Evolutionary conservation across 108 stramenopile genomes (phyloP).

Genomic region (Chaetoceros tenuissimus): DNA sequence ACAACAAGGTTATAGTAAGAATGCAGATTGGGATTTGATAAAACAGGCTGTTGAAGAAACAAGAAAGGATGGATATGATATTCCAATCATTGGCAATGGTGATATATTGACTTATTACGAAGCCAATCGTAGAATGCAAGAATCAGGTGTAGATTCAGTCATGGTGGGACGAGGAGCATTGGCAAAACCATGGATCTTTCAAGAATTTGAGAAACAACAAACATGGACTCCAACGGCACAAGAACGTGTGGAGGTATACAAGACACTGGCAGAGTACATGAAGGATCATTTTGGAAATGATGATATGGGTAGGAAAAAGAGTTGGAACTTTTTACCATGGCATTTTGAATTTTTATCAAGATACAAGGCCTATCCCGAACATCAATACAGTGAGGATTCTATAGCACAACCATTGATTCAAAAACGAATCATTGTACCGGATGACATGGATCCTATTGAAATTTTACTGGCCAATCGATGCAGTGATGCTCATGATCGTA

Average conservation of each 20-base stretch:
- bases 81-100: constrained; percentile 40
- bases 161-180: constrained; percentile 44
- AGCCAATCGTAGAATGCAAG: constrained; percentile 21
- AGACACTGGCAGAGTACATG: constrained; percentile 23
- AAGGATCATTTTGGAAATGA: constrained; percentile 39
- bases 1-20: constrained; percentile 22
- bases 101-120: constrained; percentile 37
- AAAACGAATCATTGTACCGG: constrained; percentile 7
- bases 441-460: constrained; percentile 17
- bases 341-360: constrained; percentile 37
- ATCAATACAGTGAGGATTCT: constrained; percentile 3
- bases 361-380: constrained; percentile 18
- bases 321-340: constrained; percentile 38
- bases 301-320: constrained; percentile 28
- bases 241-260: constrained; percentile 25
- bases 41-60: constrained; percentile 17
- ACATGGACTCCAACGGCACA: constrained; percentile 12
- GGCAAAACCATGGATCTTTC: constrained; percentile 35
- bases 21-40: constrained; percentile 32
- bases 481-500: constrained; percentile 15
- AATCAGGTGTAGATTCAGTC: constrained; percentile 23
- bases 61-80: constrained; percentile 4
- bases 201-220: constrained; percentile 10
- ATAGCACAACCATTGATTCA: constrained; percentile 19
- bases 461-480: constrained; percentile 16